phyloP scores from a whole-genome alignment of 2,329 filamentous ascomycete species.

The Blumeriella jaapii region DNA sequence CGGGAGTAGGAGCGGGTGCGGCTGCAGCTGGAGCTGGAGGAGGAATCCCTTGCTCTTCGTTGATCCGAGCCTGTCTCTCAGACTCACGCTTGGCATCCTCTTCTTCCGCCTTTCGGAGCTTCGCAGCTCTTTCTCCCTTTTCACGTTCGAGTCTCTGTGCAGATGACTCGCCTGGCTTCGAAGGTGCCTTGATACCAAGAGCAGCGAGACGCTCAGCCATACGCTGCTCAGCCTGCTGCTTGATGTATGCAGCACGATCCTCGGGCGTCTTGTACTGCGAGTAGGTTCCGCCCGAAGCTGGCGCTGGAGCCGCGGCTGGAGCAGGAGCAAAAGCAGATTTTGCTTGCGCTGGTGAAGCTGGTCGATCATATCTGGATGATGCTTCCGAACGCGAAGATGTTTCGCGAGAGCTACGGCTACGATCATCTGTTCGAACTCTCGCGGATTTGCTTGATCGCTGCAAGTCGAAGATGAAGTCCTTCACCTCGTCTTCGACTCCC shows the following conservation, averaged over 20 bases:
- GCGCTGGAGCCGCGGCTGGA: conserved; percentile 32
- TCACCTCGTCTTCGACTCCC: conserved; percentile 91
- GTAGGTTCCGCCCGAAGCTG: conserved; percentile 51
- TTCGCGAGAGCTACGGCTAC: conserved; percentile 29
- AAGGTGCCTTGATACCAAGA: conserved; percentile 75
- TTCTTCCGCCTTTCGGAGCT: conserved; percentile 80
- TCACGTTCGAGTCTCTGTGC: conserved; percentile 83
- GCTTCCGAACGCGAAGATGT: conserved; percentile 28
- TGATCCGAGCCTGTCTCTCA: conserved; percentile 53
- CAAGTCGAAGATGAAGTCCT: conserved; percentile 95
- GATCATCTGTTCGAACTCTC: conserved; percentile 52
- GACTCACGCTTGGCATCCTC: conserved; percentile 83
- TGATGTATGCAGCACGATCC: conserved; percentile 90
- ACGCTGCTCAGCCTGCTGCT: conserved; percentile 89
- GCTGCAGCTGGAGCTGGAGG: conserved; percentile 18
- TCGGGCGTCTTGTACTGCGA: conserved; percentile 81
- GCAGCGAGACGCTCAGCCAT: conserved; percentile 95
- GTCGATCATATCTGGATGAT: conserved; percentile 29
- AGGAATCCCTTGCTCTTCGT: conserved; percentile 26
- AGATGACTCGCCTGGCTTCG: conserved; percentile 67
- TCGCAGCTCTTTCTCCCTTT: conserved; percentile 74
- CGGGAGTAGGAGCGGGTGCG: too few relatives aligned
- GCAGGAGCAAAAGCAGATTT: conserved; percentile 29
- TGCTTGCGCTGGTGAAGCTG: conserved; percentile 21
- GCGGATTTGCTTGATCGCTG: conserved; percentile 75